Conservation (phyloP, 192 early-diverging fungal species). For the Podila epigama region DNA sequence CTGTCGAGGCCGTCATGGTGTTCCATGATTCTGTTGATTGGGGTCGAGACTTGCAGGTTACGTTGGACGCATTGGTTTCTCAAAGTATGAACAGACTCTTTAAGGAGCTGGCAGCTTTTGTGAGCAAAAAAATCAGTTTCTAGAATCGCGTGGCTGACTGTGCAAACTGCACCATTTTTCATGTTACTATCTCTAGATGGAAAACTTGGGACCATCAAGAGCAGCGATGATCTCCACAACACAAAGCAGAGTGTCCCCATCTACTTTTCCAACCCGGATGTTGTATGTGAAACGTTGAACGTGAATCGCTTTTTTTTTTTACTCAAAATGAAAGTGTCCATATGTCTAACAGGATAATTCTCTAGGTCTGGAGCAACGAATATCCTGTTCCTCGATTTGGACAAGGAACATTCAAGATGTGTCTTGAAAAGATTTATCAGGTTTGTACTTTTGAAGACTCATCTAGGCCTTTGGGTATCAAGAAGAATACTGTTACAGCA, state of each 20-base stretch:
- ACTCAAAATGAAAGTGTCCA: background rate
- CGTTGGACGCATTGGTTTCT: constrained; percentile 66
- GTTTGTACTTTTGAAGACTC: constrained; percentile 7
- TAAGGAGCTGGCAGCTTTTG: background rate
- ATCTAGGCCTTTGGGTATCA: background rate
- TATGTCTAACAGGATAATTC: constrained; percentile 29
- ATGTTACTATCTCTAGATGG: constrained; percentile 64
- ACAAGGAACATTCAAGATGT: constrained; percentile 82
- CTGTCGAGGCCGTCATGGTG: constrained; percentile 76
- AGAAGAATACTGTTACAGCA: constrained; percentile 28
- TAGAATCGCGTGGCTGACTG: too few species aligned
- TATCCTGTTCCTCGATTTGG: constrained; percentile 78
- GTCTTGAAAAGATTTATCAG: constrained; percentile 74
- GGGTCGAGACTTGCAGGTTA: constrained; percentile 88
- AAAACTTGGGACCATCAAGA: constrained; percentile 60
- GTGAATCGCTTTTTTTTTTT: too few species aligned
- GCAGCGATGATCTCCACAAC: constrained; percentile 14
- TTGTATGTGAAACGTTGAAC: constrained; percentile 49
- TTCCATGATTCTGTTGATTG: constrained; percentile 90
- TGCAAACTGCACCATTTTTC: background rate
- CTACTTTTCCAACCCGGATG: constrained; percentile 80
- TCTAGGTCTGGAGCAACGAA: constrained; percentile 86
- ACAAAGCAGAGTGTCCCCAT: constrained; percentile 68
- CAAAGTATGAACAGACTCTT: constrained; percentile 9
- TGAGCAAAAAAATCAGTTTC: too few species aligned